These are phyloP conservation scores for Brettanomyces nanus DNA, from an alignment of 805 yeast genomes.

Conservation along the genomic window DNA sequence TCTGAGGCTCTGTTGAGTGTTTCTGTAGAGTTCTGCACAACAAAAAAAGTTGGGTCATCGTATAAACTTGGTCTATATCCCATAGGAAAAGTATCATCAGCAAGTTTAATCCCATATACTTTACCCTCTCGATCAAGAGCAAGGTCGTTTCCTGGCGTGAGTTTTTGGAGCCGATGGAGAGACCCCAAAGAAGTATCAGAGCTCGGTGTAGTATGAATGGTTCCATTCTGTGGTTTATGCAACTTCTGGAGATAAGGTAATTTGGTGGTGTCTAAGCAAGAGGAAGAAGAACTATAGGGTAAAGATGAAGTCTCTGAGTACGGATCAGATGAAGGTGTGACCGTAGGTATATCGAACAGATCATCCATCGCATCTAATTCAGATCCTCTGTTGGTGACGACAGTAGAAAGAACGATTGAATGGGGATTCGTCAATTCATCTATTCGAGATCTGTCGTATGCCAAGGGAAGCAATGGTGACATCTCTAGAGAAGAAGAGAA, in stretches of 20 bases:
- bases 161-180: background rate
- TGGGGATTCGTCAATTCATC: slow-evolving; percentile 13
- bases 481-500: background rate
- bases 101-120: slow-evolving; percentile 25
- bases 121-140: slow-evolving; percentile 43
- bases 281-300: slow-evolving; percentile 2
- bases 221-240: background rate
- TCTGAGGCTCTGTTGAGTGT: slow-evolving; percentile 29
- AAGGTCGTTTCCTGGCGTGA: slow-evolving; percentile 17
- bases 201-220: background rate
- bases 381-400: background rate
- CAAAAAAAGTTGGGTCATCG: slow-evolving; percentile 28
- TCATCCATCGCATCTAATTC: background rate
- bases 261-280: background rate
- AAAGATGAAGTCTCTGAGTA: slow-evolving; percentile 1
- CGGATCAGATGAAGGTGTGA: background rate
- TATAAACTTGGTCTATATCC: slow-evolving; percentile 23
- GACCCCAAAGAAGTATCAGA: slow-evolving; percentile 1
- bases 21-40: slow-evolving; percentile 15
- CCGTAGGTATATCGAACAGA: background rate
- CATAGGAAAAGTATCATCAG: slow-evolving; percentile 21
- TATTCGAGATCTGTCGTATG: slow-evolving; percentile 32
- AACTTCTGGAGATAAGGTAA: background rate
- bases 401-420: background rate
- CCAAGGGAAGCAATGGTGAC: slow-evolving; percentile 37